Base-by-base conservation (phyloP, 441 rosid species). In the Populus hybrid region DNA sequence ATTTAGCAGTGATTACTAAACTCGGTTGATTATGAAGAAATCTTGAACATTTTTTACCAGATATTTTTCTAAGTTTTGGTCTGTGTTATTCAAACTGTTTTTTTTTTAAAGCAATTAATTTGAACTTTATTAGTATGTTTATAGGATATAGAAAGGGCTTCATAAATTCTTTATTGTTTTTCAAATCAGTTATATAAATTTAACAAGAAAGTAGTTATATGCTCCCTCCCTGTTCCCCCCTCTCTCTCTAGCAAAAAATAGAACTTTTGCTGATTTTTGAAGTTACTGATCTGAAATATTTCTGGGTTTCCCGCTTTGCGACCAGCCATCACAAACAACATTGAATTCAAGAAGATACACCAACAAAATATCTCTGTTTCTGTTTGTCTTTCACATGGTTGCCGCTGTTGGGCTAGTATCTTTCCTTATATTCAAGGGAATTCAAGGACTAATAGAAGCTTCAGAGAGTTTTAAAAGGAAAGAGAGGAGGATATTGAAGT, bases 321-420 rank as follows among this genome's bases (percentile, higher is more conserved):
- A 68, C 73, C 89, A 90, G 95, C 84, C 75, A 79, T 85, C 94
- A 29, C 24, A 82, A 26, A 78, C 92, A 64, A 85, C 97, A 35
- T 76, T 96, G 82, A 93, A 93, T 80, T 91, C 99, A 75, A 90
- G 90, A 74, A 89, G 71, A 67, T 96, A 88, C 84, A 94, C 98
- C 75, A 91, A 96, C 94, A 94, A 81, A 82, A 81, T 90, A 56
- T 87, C 88, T 72, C 84, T 95, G 71, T 80, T 93, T 61, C 82
- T 96, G 81, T 96, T 86, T 86, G 74, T 89, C 6, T 68, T 94
- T 73, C 99, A 96, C 82, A 81, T 82, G 88, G 81, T 90, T 81
- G 73, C 74, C 42, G 97, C 89, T 64, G 64, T 89, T 65, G 98
- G 88, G 36, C 77, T 96, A 28, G 97, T 92, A 11, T 56, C 93